Base-by-base conservation (phyloP, 306 rosid species). In the Cicer judaicum region DNA sequence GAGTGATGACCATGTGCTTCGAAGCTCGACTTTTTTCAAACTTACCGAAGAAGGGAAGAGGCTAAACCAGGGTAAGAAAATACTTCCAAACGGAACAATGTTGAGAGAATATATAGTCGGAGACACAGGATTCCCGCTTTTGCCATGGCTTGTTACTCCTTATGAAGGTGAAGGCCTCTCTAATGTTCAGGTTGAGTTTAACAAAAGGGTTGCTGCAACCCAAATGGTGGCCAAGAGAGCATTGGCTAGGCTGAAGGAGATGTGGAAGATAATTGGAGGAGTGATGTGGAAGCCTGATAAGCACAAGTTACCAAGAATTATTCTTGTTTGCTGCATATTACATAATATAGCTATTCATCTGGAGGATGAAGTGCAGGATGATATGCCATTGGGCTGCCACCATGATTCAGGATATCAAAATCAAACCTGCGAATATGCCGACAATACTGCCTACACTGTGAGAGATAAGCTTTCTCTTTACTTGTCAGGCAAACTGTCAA, bases 221-320 rank as follows among this genome's bases (percentile, higher is more conserved):
- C 79, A 83, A 73, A 81, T 91, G 88, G 90, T 93, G 55, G 97
- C 91, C 0, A 88, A 85, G 77, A 85, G 84, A 73, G 98, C 98
- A 46, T 66, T 93, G 83, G 85, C 88, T 13, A 84, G 89, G 86
- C 50, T 93, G 82, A 93, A 93, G 78, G 91, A 89, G 73, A 87
- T 71, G 86, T 93, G 96, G 97, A 89, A 48, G 80, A 89, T 93
- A 74, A 93, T 93, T 52, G 83, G 86, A 64, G 96, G 98, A 41
- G 87, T 91, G 19, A 87, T 91, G 98, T 91, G 96, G 97, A 89
- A 84, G 81, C 96, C 98, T 57, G 93, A 93, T 64, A 91, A 88
- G 81, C 81, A 88, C 63, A 86, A 84, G 68, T 74, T 93, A 64
- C 98, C 98, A 10, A 86, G 97, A 84, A 88, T 91, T 54, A 78